Evolutionary conservation across 1,139 yeast genomes (phyloP).

Genomic region (Diutina mesorugosa): DNA sequence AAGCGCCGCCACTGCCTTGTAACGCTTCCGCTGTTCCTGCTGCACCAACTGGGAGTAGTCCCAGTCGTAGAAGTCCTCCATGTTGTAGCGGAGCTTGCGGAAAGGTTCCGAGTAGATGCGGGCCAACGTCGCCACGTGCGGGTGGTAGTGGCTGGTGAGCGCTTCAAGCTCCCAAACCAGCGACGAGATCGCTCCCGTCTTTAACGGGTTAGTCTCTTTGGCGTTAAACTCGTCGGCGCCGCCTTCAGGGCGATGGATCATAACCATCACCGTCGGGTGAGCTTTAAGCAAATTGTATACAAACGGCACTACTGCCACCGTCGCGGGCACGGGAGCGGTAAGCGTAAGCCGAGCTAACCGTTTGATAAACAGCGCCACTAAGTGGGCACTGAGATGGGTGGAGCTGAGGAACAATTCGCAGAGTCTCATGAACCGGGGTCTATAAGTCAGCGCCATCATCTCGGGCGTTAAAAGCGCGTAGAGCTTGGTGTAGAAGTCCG

Average conservation of each 20-base stretch:
- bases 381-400: constrained; percentile 71
- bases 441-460: constrained; percentile 62
- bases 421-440: constrained; percentile 80
- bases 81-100: constrained; percentile 69
- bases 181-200: constrained; percentile 69
- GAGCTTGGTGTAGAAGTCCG: constrained; percentile 74
- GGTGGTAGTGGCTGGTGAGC: constrained; percentile 81
- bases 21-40: constrained; percentile 59
- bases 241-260: constrained; percentile 39
- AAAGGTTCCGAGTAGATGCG: constrained; percentile 83
- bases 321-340: constrained; percentile 82
- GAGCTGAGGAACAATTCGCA: constrained; percentile 79
- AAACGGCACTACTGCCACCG: constrained; percentile 81
- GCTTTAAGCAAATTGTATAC: constrained; percentile 77
- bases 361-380: constrained; percentile 86
- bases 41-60: constrained; percentile 63
- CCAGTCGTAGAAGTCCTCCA: constrained; percentile 95
- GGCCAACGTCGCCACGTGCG: constrained; percentile 88
- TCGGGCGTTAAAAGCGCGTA: constrained; percentile 70
- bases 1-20: constrained; percentile 62
- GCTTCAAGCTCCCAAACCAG: constrained; percentile 90
- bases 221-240: constrained; percentile 60
- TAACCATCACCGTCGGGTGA: constrained; percentile 88
- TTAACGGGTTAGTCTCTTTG: constrained; percentile 57
- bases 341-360: constrained; percentile 63